Base-by-base conservation (phyloP, 495 filamentous ascomycete genomes). In the Penicillium soppii region DNA sequence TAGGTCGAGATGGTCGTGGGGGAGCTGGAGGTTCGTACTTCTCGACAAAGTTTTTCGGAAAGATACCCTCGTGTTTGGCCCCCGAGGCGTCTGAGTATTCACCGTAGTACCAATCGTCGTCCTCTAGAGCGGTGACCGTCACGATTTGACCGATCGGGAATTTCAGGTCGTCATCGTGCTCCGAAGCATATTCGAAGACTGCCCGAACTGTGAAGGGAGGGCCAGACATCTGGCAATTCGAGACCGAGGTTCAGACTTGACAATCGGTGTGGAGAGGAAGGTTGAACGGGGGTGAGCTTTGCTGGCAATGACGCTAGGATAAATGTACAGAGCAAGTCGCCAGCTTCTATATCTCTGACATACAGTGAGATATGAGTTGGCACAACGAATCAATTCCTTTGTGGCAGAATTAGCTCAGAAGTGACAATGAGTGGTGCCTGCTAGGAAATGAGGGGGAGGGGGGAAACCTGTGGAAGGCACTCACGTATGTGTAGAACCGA, bases 41-140 rank as follows among this genome's bases (percentile, higher is more conserved):
- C 69, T 98, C 92, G 44, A 98, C 95, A 59, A 98, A 98, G 72
- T 97, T 98, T 62, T 84, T 87, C 12, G 94, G 94, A 72, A 98
- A 98, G 49, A 98, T 88, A 27, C 94, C 94, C 63, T 96, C 88
- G 56, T 84, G 80, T 60, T 87, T 91, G 42, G 59, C 67, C 7
- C 91, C 92, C 19, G 69, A 62, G 39, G 78, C 81, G 66, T 95
- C 89, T 48, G 83, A 76, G 63, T 96, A 97, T 70, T 95, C 88
- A 42, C 94, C 94, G 50, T 79, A 82, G 67, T 96, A 98, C 94
- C 94, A 98, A 58, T 97, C 94, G 38, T 77, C 85, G 65, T 95
- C 95, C 62, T 97, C 94, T 68, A 86, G 83, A 20, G 87, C 91
- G 17, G 89, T 96, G 40, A 98, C 94, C 33, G 88, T 95, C 63